Evolutionary conservation across 345 rosid genomes (phyloP), one percentile per base, ranked within the genome.

Genomic region (Mangifera indica): DNA sequence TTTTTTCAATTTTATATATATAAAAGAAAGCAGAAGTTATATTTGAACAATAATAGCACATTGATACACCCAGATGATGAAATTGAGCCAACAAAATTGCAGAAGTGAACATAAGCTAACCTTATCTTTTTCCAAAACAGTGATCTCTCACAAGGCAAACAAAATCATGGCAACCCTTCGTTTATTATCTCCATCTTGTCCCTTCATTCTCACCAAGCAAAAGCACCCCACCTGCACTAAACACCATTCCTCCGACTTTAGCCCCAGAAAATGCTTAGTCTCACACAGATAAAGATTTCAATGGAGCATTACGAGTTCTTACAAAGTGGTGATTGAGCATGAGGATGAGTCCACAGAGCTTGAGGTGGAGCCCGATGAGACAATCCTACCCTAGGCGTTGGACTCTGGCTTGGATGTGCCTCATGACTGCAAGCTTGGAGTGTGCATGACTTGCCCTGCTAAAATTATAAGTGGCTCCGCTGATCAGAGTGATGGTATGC

Each of bases 401-500:
- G 99, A 92, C 60, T 76, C 83, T 5, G 99, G 98, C 8, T 32
- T 92, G 70, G 56, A 77, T 5, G 90, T 91, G 42, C 96, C 98
- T 1, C 91, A 95, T 73, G 99, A 92, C 72, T 91, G 98, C 82
- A 87, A 90, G 56, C 98, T 95, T 55, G 98, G 98, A 18, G 99
- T 95, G 57, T 95, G 97, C 88, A 95, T 95, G 98, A 95, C 99
- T 42, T 95, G 97, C 77, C 99, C 98, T 8, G 99, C 99, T 25
- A 82, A 77, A 75, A 88, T 95, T 12, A 37, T 91, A 3, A 75
- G 83, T 18, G 97, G 99, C 25, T 58, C 81, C 0, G 96, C 92
- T 13, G 97, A 95, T 83, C 98, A 95, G 84, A 90, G 97, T 72
- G 99, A 88, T 21, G 98, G 99, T 14, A 95, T 92, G 99, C 89